These are phyloP conservation scores for Dactylonectria estremocensis DNA, from an alignment of 2,329 filamentous ascomycete species.

Conservation along the genomic window DNA sequence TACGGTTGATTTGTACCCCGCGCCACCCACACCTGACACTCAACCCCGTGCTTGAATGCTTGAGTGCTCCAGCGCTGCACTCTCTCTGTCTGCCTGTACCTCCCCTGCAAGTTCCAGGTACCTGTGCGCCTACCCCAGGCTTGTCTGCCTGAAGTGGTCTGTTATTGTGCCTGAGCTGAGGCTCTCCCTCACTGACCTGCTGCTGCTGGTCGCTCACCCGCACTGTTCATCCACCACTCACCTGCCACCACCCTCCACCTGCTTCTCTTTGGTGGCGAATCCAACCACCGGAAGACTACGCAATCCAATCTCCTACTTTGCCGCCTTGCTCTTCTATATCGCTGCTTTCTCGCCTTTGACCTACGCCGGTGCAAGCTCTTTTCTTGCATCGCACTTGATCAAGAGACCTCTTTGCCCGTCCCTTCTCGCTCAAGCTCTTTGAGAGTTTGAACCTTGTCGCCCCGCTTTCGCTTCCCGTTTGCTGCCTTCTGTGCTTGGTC, in stretches of 20 bases:
- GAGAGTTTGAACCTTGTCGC: constrained; percentile 1
- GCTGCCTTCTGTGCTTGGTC: neutral
- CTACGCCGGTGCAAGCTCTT: neutral
- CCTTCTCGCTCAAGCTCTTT: neutral
- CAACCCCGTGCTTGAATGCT: neutral
- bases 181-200: constrained; percentile 38
- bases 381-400: constrained; percentile 16
- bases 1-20: constrained; percentile 37
- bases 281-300: constrained; percentile 22
- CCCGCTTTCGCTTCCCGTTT: constrained; percentile 17
- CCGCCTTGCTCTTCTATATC: constrained; percentile 21
- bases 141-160: constrained; percentile 29
- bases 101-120: neutral
- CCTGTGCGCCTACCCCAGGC: constrained; percentile 3
- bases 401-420: constrained; percentile 7
- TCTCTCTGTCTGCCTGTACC: neutral
- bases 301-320: constrained; percentile 26
- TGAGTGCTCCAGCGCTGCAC: constrained; percentile 9
- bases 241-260: constrained; percentile 16
- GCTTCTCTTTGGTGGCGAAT: constrained; percentile 26
- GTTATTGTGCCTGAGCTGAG: constrained; percentile 36
- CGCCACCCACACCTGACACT: constrained; percentile 9
- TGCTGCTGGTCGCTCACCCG: constrained; percentile 20
- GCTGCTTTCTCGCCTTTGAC: constrained; percentile 10
- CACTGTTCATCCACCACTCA: constrained; percentile 10